These are phyloP conservation scores for Mucor racemosus DNA, from an alignment of 371 early-diverging fungal species.

Conservation along the genomic window DNA sequence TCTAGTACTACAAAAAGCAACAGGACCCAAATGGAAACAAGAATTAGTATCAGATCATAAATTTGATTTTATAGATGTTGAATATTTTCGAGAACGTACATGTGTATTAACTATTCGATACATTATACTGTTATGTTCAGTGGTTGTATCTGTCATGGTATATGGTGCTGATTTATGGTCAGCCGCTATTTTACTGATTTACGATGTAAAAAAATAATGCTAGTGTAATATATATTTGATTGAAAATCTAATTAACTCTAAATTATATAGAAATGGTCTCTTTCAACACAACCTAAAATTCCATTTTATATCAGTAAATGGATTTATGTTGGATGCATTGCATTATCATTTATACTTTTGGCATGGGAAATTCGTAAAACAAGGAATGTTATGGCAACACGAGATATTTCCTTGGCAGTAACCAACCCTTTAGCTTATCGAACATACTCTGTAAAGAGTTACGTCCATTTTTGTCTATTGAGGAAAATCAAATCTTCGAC, in stretches of 20 bases:
- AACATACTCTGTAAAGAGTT: slow-evolving; percentile 61
- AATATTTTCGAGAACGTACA: slow-evolving; percentile 67
- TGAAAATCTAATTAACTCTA: not conserved
- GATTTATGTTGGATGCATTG: slow-evolving; percentile 74
- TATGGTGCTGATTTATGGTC: slow-evolving; percentile 77
- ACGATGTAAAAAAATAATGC: slow-evolving; percentile 23
- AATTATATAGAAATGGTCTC: slow-evolving; percentile 36
- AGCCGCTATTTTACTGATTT: slow-evolving; percentile 60
- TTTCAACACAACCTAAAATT: slow-evolving; percentile 40
- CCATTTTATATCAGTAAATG: slow-evolving; percentile 57
- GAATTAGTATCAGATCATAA: slow-evolving; percentile 85
- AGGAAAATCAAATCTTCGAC: slow-evolving; percentile 70
- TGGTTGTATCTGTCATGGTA: slow-evolving; percentile 76
- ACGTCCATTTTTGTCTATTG: slow-evolving; percentile 84
- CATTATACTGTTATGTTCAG: slow-evolving; percentile 63
- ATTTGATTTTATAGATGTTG: slow-evolving; percentile 86
- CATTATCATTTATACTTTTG: slow-evolving; percentile 71
- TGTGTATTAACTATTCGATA: slow-evolving; percentile 58
- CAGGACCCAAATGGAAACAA: slow-evolving; percentile 75
- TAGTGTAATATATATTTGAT: not conserved
- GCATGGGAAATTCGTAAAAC: slow-evolving; percentile 78
- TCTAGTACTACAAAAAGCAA: slow-evolving; percentile 20
- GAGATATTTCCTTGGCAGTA: slow-evolving; percentile 81
- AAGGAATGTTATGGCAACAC: slow-evolving; percentile 59
- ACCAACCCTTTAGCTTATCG: slow-evolving; percentile 78